Evolutionary conservation across 116 monocot species (phyloP).

Genomic region (Phalaenopsis hybrid): DNA sequence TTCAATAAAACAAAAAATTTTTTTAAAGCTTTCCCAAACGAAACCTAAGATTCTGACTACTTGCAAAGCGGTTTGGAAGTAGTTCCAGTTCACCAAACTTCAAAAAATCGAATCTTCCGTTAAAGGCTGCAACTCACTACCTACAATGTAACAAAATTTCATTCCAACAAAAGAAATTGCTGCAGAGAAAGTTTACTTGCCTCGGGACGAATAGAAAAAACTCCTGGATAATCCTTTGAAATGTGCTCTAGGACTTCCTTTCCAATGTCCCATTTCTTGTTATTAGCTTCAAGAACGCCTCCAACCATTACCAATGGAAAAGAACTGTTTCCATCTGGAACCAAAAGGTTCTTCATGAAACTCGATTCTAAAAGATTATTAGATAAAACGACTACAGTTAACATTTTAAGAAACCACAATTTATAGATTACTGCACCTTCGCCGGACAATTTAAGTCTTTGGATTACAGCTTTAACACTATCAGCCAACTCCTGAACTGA

Average conservation of each 20-base stretch:
- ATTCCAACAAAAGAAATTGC: background rate
- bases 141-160: background rate
- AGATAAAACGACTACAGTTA: background rate
- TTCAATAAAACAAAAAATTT: too few species aligned
- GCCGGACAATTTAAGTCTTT: constrained; percentile 62
- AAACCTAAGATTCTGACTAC: background rate
- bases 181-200: constrained; percentile 14
- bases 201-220: constrained; percentile 70
- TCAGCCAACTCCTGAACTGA: constrained; percentile 67
- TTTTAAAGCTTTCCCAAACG: too few species aligned
- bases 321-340: constrained; percentile 38
- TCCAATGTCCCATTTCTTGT: constrained; percentile 77
- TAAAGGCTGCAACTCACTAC: background rate
- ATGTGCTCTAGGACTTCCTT: constrained; percentile 71
- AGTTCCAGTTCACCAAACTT: background rate
- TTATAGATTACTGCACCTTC: constrained; percentile 35
- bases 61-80: background rate
- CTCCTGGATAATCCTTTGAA: constrained; percentile 53
- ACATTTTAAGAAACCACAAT: background rate
- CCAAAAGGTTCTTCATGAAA: background rate
- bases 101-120: background rate
- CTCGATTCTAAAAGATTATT: background rate
- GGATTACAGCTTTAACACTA: constrained; percentile 81
- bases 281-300: constrained; percentile 75
- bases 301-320: constrained; percentile 98